Evolutionary conservation across 106 monocot genomes (phyloP).

Genomic region (Vanilla planifolia): DNA sequence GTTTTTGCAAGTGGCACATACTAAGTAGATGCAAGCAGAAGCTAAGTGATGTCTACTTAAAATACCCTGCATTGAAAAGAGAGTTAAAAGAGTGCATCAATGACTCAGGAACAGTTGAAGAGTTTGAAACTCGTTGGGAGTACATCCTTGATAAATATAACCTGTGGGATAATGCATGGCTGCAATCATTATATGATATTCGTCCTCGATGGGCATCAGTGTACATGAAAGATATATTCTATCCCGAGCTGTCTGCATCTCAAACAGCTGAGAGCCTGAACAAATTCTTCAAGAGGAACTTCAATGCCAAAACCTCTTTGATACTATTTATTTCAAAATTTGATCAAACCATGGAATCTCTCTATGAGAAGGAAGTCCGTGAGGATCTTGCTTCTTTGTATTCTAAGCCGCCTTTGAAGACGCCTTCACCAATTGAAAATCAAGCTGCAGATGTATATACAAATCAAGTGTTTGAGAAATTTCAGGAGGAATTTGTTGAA

Average conservation of each 20-base stretch:
- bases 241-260: conserved; percentile 48
- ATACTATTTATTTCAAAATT: conserved; percentile 53
- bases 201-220: conserved; percentile 53
- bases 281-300: conserved; percentile 84
- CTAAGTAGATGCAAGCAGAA: conserved; percentile 83
- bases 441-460: conserved; percentile 76
- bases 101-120: conserved; percentile 48
- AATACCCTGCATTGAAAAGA: conserved; percentile 41
- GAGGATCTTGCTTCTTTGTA: conserved; percentile 60
- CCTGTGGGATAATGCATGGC: conserved; percentile 80
- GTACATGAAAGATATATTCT: conserved; percentile 59
- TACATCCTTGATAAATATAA: conserved; percentile 55
- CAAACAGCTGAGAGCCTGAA: conserved; percentile 73
- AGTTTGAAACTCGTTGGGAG: conserved; percentile 84
- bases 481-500: conserved; percentile 89
- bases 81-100: conserved; percentile 68
- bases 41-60: conserved; percentile 62
- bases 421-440: conserved; percentile 80
- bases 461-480: conserved; percentile 70
- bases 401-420: conserved; percentile 54
- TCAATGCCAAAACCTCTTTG: conserved; percentile 62
- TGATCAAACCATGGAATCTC: conserved; percentile 55
- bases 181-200: conserved; percentile 48
- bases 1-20: conserved; percentile 81
- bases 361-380: conserved; percentile 69